Base-by-base conservation (phyloP, 768 basidiomycete species). In the Dentipellis fragilis region DNA sequence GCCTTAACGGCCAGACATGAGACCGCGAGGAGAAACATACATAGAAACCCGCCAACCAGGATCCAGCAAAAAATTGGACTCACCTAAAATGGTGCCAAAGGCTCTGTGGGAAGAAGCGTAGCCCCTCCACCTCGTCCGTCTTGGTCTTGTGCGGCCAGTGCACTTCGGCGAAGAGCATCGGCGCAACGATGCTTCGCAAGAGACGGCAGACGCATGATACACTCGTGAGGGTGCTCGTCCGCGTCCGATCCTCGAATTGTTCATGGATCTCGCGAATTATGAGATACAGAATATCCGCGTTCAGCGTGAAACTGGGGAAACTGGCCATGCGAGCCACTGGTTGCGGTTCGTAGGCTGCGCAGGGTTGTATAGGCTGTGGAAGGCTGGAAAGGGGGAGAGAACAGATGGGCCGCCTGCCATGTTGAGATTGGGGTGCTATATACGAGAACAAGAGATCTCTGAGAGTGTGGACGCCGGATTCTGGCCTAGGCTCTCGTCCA, bases 51-150 rank as follows among this genome's bases (percentile, higher is more conserved):
- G 42, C 42, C 8, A 12, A 12, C 14, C 17, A 14, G 9, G 42
- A 19, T 19, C n/a, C 17, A n/a, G 3, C 14, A 17, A 17, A 14
- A 16, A 42, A 19, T 19, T 19, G 14, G 40, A 23, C 53, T 48
- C 34, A 69, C 69, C 66, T 69, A 55, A 70, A 63, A 59, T 66
- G 64, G 0, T 62, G 60, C 65, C 69, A 70, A 52, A 70, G 60
- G 0, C 59, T 36, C 12, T 64, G 63, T 0, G 69, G 69, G 52
- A 67, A 64, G 57, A 70, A 70, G 14, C 62, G 59, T 49, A 71
- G 67, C 23, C 60, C 61, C 0, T 19, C 17, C 2, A 63, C 56
- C n/a, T 54, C 59, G 62, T 67, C 63, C 0, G 56, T 42, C 60
- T 66, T 70, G 7, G 57, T 63, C 45, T 51, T 63, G 46, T 71